A percentile compares a stretch with the other conserved stretches of the same genome.
Conservation (phyloP, 768 basidiomycete species). For the Lentinus brumalis region DNA sequence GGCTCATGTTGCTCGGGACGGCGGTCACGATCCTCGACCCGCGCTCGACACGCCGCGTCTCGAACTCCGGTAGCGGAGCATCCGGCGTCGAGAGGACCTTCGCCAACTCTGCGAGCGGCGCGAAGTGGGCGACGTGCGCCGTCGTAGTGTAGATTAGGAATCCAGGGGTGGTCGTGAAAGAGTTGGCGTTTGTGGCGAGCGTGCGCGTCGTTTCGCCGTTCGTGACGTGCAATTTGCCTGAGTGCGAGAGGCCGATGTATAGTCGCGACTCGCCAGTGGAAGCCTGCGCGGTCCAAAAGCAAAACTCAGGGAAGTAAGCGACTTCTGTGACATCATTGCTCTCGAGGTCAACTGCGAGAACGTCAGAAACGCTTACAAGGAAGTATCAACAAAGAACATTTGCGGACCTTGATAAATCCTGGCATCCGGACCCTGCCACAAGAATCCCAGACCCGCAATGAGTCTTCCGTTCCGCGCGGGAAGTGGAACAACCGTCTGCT, state of each 20-base stretch:
- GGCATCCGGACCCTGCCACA: slow-evolving; percentile 52
- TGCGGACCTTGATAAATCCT: slow-evolving; percentile 40
- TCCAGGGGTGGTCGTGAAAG: slow-evolving; percentile 70
- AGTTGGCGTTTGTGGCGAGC: slow-evolving; percentile 62
- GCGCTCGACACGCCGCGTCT: slow-evolving; percentile 81
- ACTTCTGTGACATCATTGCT: slow-evolving; percentile 12
- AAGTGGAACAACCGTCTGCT: slow-evolving; percentile 13
- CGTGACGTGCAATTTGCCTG: slow-evolving; percentile 65
- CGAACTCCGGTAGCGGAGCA: slow-evolving; percentile 44
- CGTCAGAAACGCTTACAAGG: not conserved
- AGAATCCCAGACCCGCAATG: slow-evolving; percentile 33
- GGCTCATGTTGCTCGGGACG: slow-evolving; percentile 82
- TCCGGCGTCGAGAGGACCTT: slow-evolving; percentile 18
- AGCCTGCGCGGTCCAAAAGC: slow-evolving; percentile 45
- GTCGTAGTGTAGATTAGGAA: slow-evolving; percentile 87
- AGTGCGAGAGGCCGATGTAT: slow-evolving; percentile 64
- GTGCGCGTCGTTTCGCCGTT: slow-evolving; percentile 32
- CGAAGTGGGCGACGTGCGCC: slow-evolving; percentile 78
- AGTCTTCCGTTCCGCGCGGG: slow-evolving; percentile 49
- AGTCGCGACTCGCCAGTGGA: slow-evolving; percentile 31
- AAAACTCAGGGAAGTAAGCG: slow-evolving; percentile 61
- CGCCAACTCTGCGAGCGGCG: slow-evolving; percentile 47
- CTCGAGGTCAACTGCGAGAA: slow-evolving; percentile 16
- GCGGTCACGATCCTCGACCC: slow-evolving; percentile 89
- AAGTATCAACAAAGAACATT: not conserved